phyloP scores from a whole-genome alignment of 1,284 basidiomycete species.

The Cerrena zonata region DNA sequence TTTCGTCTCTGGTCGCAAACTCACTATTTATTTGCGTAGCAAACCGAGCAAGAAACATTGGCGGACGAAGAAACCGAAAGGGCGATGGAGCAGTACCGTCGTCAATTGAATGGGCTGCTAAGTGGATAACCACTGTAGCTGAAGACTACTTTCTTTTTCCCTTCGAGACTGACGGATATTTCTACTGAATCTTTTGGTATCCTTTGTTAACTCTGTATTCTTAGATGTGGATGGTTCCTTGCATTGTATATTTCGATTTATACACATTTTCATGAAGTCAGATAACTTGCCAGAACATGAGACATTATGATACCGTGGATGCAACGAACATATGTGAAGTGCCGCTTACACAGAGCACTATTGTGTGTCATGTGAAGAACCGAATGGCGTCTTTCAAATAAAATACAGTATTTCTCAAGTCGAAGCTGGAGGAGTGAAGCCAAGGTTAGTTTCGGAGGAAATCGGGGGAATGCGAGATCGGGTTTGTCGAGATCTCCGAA shows the following conservation, averaged over 20 bases:
- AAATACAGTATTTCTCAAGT: background rate
- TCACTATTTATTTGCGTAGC: constrained; percentile 2
- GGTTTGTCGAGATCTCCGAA: constrained; percentile 5
- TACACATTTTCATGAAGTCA: no score
- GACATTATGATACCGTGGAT: no score
- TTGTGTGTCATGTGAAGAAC: no score
- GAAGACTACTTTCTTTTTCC: background rate
- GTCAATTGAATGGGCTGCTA: constrained; percentile 79
- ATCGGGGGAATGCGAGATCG: constrained; percentile 1
- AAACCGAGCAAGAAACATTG: constrained; percentile 53
- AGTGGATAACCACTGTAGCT: constrained; percentile 51
- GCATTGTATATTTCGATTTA: background rate
- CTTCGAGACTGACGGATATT: background rate
- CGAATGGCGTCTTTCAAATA: no score
- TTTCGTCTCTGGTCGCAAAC: background rate
- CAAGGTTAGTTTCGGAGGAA: background rate
- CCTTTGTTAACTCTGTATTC: background rate
- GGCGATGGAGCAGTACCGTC: constrained; percentile 82
- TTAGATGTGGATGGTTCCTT: background rate
- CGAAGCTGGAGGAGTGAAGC: no score
- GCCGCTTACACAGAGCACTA: no score
- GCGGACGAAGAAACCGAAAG: constrained; percentile 79
- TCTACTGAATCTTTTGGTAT: background rate
- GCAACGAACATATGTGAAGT: no score
- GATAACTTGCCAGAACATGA: no score